A percentile compares a stretch with the other conserved stretches of the same genome.
Evolutionary conservation across 768 basidiomycete species (phyloP).

Genomic region (Cyclocybe cylindracea): DNA sequence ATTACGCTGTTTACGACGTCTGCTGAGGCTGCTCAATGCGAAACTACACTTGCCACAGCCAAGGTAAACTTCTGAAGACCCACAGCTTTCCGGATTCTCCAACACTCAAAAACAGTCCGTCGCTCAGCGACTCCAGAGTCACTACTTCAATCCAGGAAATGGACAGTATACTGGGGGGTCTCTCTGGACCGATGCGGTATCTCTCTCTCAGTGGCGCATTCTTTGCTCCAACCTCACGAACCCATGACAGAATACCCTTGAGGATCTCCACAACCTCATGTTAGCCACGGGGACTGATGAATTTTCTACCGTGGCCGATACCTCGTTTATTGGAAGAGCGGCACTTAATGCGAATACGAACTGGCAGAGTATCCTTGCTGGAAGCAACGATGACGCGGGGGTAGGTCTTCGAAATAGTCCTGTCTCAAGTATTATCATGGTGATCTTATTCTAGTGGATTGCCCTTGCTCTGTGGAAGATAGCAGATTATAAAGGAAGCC

Average conservation of each 20-base stretch:
- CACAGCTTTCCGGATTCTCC: neutral
- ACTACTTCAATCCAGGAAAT: constrained; percentile 40
- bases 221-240: neutral
- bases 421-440: neutral
- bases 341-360: constrained; percentile 40
- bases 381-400: constrained; percentile 56
- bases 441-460: constrained; percentile 42
- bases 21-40: neutral
- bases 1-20: neutral
- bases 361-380: constrained; percentile 45
- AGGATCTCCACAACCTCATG: constrained; percentile 62
- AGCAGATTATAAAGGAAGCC: constrained; percentile 47
- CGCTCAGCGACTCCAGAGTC: constrained; percentile 32
- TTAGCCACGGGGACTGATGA: constrained; percentile 44
- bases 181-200: constrained; percentile 59
- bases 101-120: constrained; percentile 22
- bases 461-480: constrained; percentile 61
- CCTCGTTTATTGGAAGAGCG: constrained; percentile 44
- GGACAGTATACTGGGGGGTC: constrained; percentile 52
- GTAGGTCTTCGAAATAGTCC: constrained; percentile 25
- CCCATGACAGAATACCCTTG: constrained; percentile 48
- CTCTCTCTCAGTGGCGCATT: constrained; percentile 6
- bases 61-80: constrained; percentile 7
- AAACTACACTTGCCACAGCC: neutral
- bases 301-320: constrained; percentile 41